These are phyloP conservation scores for Chytriomyces hyalinus DNA, from an alignment of 192 early-diverging fungal species.

Conservation along the genomic window DNA sequence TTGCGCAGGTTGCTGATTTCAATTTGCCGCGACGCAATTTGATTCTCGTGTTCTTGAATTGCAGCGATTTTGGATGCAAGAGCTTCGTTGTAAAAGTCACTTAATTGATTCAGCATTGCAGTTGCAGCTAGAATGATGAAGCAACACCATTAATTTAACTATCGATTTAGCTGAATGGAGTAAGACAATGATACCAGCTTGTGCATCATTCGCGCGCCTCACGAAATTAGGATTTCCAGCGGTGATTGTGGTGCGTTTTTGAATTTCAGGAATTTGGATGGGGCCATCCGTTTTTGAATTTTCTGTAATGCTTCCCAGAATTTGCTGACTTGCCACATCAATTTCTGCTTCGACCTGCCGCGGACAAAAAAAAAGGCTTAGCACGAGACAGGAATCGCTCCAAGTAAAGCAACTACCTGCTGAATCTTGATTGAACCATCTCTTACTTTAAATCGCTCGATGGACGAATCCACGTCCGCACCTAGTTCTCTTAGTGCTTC, in stretches of 20 bases:
- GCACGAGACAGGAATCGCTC: too few relatives aligned
- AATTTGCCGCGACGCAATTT: not conserved
- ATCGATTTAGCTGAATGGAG: too few relatives aligned
- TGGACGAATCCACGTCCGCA: not conserved
- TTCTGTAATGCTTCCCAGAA: not conserved
- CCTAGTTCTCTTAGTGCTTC: not conserved
- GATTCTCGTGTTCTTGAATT: not conserved
- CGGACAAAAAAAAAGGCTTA: too few relatives aligned
- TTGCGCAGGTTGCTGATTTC: slow-evolving; percentile 16
- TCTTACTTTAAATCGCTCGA: too few relatives aligned
- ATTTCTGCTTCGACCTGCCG: not conserved
- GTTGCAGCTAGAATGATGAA: not conserved
- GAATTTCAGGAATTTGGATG: not conserved
- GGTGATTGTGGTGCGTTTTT: not conserved
- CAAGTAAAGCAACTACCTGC: too few relatives aligned
- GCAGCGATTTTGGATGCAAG: not conserved
- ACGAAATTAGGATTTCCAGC: slow-evolving; percentile 17
- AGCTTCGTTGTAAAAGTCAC: not conserved
- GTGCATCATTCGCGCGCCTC: not conserved
- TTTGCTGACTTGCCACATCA: not conserved
- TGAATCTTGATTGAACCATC: too few relatives aligned
- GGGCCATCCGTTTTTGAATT: not conserved
- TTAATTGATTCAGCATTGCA: slow-evolving; percentile 1
- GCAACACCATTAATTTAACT: too few relatives aligned
- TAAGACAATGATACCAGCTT: not conserved